Evolutionary conservation across 106 monocot genomes (phyloP).

Genomic region (Gastrodia elata): DNA sequence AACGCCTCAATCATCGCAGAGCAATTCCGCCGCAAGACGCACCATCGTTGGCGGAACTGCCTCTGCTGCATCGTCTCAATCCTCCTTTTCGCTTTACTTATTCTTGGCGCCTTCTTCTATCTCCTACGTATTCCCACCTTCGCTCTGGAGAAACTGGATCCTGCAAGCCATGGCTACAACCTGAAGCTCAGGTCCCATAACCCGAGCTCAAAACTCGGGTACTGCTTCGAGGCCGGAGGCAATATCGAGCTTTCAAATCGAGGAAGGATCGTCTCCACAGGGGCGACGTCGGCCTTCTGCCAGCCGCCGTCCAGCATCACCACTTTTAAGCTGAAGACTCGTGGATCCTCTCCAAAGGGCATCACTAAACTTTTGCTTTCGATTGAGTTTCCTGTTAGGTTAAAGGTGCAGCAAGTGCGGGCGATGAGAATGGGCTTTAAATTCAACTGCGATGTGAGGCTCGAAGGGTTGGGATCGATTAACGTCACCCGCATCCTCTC

Average conservation of each 20-base stretch:
- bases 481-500: not conserved
- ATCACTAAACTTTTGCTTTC: not conserved
- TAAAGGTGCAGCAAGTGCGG: not conserved
- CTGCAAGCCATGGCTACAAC: not conserved
- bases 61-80: not conserved
- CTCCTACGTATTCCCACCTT: not conserved
- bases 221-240: not conserved
- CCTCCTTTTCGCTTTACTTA: not conserved
- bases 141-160: not conserved
- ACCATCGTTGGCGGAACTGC: not conserved
- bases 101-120: not conserved
- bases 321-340: not conserved
- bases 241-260: not conserved
- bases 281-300: not conserved
- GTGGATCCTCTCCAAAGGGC: not conserved
- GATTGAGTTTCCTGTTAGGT: not conserved
- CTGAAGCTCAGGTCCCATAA: not conserved
- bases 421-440: not conserved
- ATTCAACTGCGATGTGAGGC: not conserved
- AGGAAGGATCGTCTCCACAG: not conserved
- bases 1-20: constrained; percentile 1
- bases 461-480: not conserved
- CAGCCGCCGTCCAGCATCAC: not conserved
- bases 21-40: not conserved
- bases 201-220: not conserved